Conservation (phyloP, 805 yeast species). For the Candida pseudofarinosa region DNA sequence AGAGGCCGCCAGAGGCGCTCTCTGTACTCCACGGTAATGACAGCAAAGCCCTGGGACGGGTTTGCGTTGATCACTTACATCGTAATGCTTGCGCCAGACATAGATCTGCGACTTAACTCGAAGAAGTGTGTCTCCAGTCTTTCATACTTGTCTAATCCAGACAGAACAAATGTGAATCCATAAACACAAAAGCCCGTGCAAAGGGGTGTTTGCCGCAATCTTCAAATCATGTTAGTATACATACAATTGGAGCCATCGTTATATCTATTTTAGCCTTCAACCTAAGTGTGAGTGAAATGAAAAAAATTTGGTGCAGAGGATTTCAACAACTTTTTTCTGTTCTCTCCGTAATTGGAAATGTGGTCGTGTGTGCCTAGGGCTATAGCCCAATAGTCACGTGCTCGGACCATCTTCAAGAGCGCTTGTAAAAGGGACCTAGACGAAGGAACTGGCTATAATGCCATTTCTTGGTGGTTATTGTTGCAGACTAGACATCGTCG, state of each 20-base stretch:
- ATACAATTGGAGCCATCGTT: conserved; percentile 88
- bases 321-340: background rate
- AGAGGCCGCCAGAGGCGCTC: no score
- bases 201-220: conserved; percentile 31
- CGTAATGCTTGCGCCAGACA: background rate
- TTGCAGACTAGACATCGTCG: no score
- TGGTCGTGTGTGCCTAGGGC: background rate
- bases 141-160: background rate
- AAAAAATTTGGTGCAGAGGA: background rate
- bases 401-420: no score
- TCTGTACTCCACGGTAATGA: conserved; percentile 25
- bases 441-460: no score
- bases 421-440: no score
- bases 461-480: no score
- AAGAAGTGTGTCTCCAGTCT: background rate
- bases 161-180: background rate
- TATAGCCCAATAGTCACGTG: no score
- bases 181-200: conserved; percentile 25
- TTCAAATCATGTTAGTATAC: conserved; percentile 33
- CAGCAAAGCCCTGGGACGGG: conserved; percentile 51
- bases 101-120: background rate
- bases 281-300: background rate
- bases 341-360: background rate
- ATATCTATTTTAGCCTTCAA: background rate
- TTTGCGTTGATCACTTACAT: conserved; percentile 12